Evolutionary conservation across 2,329 filamentous ascomycete species (phyloP).

Genomic region (Dryadomyces quercivorus): DNA sequence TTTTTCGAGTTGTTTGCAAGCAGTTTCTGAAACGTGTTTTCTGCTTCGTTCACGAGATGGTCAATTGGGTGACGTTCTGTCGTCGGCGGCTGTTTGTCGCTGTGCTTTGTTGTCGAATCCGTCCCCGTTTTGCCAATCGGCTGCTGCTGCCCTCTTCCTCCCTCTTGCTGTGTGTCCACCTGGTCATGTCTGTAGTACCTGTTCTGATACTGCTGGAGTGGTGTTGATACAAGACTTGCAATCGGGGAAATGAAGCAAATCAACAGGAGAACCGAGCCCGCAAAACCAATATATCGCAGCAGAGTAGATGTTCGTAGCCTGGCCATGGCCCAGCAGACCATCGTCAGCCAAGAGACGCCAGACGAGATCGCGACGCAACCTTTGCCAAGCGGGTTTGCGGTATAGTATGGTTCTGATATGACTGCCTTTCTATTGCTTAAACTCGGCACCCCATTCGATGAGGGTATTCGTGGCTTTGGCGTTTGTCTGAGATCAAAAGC

Average conservation of each 20-base stretch:
- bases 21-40: constrained; percentile 26
- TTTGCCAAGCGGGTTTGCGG: too few relatives aligned
- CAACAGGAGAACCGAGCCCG: not conserved
- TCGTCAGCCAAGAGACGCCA: not conserved
- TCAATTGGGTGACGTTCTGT: constrained; percentile 34
- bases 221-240: not conserved
- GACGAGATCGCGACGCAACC: not conserved
- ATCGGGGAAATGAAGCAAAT: not conserved
- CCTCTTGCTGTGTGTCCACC: not conserved
- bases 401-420: too few relatives aligned
- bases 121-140: not conserved
- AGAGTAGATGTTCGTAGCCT: not conserved
- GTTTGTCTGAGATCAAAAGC: too few relatives aligned
- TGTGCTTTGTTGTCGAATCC: not conserved
- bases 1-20: constrained; percentile 33
- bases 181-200: not conserved
- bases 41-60: constrained; percentile 33
- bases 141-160: not conserved
- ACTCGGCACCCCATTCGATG: too few relatives aligned
- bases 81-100: not conserved
- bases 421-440: too few relatives aligned
- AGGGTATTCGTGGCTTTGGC: too few relatives aligned
- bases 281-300: not conserved
- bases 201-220: not conserved
- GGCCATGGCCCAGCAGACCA: not conserved